Conservation (phyloP, 176 grass and related monocot genomes). For the Cenchrus purpureus region DNA sequence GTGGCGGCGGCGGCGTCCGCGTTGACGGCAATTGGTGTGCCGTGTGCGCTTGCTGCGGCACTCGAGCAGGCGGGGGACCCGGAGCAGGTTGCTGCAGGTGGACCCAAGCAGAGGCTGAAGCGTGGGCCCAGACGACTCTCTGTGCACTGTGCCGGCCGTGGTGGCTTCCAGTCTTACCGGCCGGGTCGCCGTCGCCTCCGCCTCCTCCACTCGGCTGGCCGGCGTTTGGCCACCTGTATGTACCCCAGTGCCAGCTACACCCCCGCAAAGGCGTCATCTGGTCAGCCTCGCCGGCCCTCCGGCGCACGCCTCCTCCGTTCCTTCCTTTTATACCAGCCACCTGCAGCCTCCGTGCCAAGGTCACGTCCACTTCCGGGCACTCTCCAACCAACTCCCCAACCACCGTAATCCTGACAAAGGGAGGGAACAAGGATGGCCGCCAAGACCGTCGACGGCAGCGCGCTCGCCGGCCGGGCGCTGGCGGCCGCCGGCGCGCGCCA, state of each 20-base stretch:
- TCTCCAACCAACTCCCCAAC: not conserved
- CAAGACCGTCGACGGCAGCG: constrained; percentile 64
- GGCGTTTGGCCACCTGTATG: too few species aligned
- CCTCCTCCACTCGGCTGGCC: too few species aligned
- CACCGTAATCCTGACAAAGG: not conserved
- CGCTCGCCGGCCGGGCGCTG: constrained; percentile 61
- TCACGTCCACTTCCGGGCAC: not conserved
- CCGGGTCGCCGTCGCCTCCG: too few species aligned
- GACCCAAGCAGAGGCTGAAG: too few species aligned
- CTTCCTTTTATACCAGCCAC: not conserved
- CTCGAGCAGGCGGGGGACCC: too few species aligned
- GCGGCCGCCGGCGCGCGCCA: constrained; percentile 62
- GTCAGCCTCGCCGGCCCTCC: not conserved
- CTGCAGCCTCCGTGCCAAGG: not conserved
- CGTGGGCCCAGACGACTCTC: too few species aligned
- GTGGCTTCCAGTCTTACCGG: too few species aligned
- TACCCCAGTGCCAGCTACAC: not conserved
- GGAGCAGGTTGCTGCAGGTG: too few species aligned
- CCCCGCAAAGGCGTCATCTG: not conserved
- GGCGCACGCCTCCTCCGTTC: not conserved
- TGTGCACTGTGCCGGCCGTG: too few species aligned
- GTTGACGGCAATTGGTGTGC: too few species aligned
- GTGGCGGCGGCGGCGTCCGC: too few species aligned
- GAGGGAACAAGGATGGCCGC: not conserved
- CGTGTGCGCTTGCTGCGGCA: too few species aligned